Percentiles rank a stretch among this genome's conserved stretches.
Conservation (phyloP, 2,329 filamentous ascomycete species). For the Aspergillus melleus region DNA sequence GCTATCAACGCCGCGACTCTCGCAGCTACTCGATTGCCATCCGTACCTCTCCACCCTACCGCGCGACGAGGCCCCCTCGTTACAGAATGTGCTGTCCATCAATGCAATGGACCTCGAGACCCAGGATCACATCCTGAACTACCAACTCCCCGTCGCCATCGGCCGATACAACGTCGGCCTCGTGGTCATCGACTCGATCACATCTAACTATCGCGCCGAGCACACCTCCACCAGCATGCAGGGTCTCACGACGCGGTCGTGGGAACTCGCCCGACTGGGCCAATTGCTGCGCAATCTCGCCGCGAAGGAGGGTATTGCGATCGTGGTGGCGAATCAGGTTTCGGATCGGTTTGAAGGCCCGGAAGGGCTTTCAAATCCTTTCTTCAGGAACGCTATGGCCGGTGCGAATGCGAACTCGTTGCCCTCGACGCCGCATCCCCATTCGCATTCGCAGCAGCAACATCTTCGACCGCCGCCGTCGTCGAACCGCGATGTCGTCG, state of each 20-base stretch:
- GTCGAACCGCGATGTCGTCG: conserved; percentile 19
- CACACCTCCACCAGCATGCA: conserved; percentile 47
- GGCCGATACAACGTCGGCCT: conserved; percentile 74
- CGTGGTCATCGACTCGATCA: conserved; percentile 85
- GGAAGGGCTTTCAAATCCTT: conserved; percentile 12
- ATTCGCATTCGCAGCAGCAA: background rate
- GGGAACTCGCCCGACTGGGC: conserved; percentile 74
- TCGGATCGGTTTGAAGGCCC: conserved; percentile 72
- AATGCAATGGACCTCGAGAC: conserved; percentile 86
- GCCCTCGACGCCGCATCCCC: conserved; percentile 11
- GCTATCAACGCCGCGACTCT: conserved; percentile 76
- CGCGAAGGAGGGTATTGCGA: conserved; percentile 69
- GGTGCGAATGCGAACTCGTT: conserved; percentile 2
- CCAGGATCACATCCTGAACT: conserved; percentile 91
- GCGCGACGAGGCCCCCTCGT: conserved; percentile 55
- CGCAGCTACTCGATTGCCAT: conserved; percentile 72
- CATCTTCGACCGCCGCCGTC: conserved; percentile 4
- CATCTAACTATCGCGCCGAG: conserved; percentile 93
- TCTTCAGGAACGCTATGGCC: background rate
- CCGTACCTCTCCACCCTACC: conserved; percentile 55
- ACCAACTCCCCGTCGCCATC: conserved; percentile 85
- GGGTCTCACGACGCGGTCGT: conserved; percentile 70
- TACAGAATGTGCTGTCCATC: conserved; percentile 77
- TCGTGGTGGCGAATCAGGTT: conserved; percentile 95
- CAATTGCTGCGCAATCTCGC: conserved; percentile 75